Evolutionary conservation across 2,329 filamentous ascomycete genomes (phyloP).

Genomic region (Botrytis porri): DNA sequence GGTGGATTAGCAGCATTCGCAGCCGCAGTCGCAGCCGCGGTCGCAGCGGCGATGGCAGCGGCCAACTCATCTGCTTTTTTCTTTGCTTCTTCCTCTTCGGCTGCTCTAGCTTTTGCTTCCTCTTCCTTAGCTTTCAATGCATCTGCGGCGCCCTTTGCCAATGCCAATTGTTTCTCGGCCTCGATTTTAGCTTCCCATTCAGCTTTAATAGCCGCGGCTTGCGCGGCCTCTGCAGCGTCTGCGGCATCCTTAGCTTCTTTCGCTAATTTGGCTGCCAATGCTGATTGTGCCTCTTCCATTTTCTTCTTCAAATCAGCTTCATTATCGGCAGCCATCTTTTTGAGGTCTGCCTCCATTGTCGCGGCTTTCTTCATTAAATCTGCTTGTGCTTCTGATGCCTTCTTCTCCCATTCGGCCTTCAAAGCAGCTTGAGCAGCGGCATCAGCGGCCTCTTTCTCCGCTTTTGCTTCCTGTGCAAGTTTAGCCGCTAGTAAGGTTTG

Average conservation of each 20-base stretch:
- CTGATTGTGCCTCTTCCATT: constrained; percentile 20
- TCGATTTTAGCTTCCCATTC: constrained; percentile 46
- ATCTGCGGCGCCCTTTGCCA: constrained; percentile 31
- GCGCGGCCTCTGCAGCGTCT: constrained; percentile 31
- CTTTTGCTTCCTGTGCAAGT: constrained; percentile 23
- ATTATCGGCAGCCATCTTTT: constrained; percentile 39
- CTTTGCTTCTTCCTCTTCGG: constrained; percentile 49
- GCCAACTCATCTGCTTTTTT: constrained; percentile 31
- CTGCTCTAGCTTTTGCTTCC: constrained; percentile 46
- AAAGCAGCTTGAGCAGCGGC: constrained; percentile 14
- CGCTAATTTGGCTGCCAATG: constrained; percentile 15
- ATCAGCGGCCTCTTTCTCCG: constrained; percentile 24
- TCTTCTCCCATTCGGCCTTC: constrained; percentile 26
- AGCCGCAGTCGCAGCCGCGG: constrained; percentile 43
- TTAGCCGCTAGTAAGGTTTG: constrained; percentile 8
- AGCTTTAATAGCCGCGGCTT: constrained; percentile 45
- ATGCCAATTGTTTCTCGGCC: constrained; percentile 26
- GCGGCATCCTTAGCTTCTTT: constrained; percentile 36
- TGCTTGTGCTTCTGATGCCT: constrained; percentile 27
- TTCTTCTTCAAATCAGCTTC: constrained; percentile 20
- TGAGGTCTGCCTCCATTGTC: constrained; percentile 34
- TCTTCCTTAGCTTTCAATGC: constrained; percentile 36
- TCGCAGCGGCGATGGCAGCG: constrained; percentile 40
- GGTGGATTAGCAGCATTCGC: constrained; percentile 14
- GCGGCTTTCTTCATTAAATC: constrained; percentile 40